Percentiles rank a stretch among this genome's conserved stretches.
phyloP scores from a whole-genome alignment of 257 asterid species.

The Voacanga thouarsii region DNA sequence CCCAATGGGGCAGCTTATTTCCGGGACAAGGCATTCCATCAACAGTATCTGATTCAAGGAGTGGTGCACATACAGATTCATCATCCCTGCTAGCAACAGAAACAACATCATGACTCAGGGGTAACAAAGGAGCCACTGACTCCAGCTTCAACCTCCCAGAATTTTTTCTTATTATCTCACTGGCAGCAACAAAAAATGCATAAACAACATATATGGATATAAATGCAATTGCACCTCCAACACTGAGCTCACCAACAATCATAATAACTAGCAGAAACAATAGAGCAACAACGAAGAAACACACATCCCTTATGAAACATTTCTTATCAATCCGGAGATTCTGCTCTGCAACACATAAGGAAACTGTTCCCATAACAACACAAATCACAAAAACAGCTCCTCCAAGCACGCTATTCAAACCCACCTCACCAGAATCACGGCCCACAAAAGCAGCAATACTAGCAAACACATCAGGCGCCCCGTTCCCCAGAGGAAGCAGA shows the following conservation, averaged over 20 bases:
- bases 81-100: conserved; percentile 25
- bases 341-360: conserved; percentile 47
- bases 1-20: conserved; percentile 53
- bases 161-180: conserved; percentile 42
- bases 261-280: conserved; percentile 41
- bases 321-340: conserved; percentile 59
- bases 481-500: conserved; percentile 80
- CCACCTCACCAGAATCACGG: conserved; percentile 64
- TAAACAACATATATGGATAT: conserved; percentile 55
- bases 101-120: conserved; percentile 24
- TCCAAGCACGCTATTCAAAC: conserved; percentile 80
- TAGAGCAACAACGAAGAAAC: conserved; percentile 49
- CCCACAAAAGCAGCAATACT: conserved; percentile 79
- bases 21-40: conserved; percentile 35
- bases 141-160: conserved; percentile 33
- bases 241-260: conserved; percentile 53
- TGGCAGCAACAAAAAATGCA: conserved; percentile 47
- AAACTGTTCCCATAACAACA: conserved; percentile 64
- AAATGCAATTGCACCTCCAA: conserved; percentile 58
- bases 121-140: conserved; percentile 36
- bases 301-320: conserved; percentile 69
- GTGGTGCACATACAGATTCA: conserved; percentile 17
- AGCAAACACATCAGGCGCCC: conserved; percentile 89
- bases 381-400: conserved; percentile 81
- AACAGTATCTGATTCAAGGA: conserved; percentile 25